Percentiles rank a stretch among this genome's conserved stretches.
phyloP scores from a whole-genome alignment of 352 stramenopile genomes.

The Pythium utonaiense region DNA sequence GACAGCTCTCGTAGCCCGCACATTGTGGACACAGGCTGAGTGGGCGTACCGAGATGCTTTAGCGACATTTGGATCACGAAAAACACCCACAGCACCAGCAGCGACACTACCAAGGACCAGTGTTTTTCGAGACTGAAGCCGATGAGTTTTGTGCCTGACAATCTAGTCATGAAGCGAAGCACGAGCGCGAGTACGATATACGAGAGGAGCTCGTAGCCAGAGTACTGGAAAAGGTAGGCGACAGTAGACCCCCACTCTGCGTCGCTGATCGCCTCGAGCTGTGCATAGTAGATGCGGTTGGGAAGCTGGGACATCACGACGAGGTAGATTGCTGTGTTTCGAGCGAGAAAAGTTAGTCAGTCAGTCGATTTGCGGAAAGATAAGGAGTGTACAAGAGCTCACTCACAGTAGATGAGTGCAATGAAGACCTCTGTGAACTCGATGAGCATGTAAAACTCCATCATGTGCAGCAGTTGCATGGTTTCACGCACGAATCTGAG shows the following conservation, averaged over 20 bases:
- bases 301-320: background rate
- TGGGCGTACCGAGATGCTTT: slow-evolving; percentile 19
- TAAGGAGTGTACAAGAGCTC: no score
- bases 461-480: slow-evolving; percentile 9
- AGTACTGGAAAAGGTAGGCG: background rate
- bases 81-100: slow-evolving; percentile 27
- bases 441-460: slow-evolving; percentile 12
- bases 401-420: slow-evolving; percentile 13
- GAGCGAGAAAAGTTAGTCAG: background rate
- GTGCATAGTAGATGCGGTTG: background rate
- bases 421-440: slow-evolving; percentile 24
- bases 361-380: no score
- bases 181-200: background rate
- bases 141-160: slow-evolving; percentile 6
- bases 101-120: slow-evolving; percentile 17
- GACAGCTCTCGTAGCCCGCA: no score
- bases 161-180: background rate
- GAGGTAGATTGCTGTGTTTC: background rate
- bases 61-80: slow-evolving; percentile 18
- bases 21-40: no score
- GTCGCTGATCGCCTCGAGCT: background rate
- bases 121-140: slow-evolving; percentile 33
- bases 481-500: background rate
- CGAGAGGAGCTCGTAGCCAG: background rate
- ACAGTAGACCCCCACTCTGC: background rate